Conservation (phyloP, 1,139 yeast species). For the Arxiozyma telluris region DNA sequence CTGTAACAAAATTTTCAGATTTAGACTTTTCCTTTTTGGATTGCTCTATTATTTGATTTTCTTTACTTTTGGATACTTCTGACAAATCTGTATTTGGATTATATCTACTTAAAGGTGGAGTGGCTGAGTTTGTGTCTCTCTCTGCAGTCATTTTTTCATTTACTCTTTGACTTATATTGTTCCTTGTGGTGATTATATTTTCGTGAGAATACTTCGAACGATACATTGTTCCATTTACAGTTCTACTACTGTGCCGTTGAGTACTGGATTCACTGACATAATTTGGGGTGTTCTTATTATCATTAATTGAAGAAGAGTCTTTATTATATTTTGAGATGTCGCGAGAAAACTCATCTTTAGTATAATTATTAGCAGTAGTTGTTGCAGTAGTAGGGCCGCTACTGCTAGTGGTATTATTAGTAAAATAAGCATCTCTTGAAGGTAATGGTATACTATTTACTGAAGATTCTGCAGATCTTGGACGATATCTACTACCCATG, state of each 20-base stretch:
- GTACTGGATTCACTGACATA: conserved; percentile 17
- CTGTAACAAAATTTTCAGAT: not conserved
- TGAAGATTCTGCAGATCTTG: conserved; percentile 13
- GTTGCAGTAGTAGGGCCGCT: not conserved
- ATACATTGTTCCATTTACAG: not conserved
- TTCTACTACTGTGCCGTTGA: conserved; percentile 11
- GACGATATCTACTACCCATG: conserved; percentile 11
- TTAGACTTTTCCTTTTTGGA: not conserved
- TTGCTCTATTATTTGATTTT: not conserved
- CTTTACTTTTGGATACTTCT: not conserved
- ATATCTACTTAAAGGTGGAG: not conserved
- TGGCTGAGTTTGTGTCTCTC: not conserved
- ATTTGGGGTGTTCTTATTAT: conserved; percentile 8
- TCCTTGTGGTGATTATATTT: not conserved
- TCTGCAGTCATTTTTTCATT: not conserved
- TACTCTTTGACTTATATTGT: not conserved
- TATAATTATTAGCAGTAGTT: not conserved
- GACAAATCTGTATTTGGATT: not conserved
- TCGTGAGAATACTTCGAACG: not conserved
- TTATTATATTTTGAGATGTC: not conserved
- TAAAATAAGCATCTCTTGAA: not conserved
- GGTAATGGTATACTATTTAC: not conserved
- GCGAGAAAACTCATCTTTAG: not conserved
- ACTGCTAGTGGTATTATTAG: not conserved
- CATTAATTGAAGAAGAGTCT: not conserved